phyloP scores from a whole-genome alignment of 106 monocot genomes.

The Cymbidium sinense region DNA sequence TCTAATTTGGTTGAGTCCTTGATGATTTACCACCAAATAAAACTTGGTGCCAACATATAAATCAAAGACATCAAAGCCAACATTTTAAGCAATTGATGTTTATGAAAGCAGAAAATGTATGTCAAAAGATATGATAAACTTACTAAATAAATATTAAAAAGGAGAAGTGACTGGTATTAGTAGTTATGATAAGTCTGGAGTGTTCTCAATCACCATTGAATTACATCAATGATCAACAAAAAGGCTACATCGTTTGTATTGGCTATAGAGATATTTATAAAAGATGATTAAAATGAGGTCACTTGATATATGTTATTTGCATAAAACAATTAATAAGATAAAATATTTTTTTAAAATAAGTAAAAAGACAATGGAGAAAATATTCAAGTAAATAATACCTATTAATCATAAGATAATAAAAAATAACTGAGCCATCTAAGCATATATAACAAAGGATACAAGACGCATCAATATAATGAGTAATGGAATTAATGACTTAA shows the following conservation, averaged over 20 bases:
- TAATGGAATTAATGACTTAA: background rate
- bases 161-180: background rate
- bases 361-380: background rate
- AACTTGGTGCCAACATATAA: background rate
- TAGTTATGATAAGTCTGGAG: background rate
- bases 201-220: background rate
- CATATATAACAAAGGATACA: background rate
- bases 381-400: background rate
- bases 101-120: background rate
- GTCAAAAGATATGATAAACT: background rate
- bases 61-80: background rate
- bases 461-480: background rate
- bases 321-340: background rate
- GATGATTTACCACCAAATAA: background rate
- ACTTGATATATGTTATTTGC: background rate
- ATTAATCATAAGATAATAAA: background rate
- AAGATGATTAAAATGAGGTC: background rate
- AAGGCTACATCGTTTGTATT: background rate
- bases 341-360: background rate
- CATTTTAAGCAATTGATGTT: background rate
- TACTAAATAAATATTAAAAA: background rate
- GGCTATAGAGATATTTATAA: background rate
- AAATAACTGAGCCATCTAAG: background rate
- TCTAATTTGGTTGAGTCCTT: too few species aligned
- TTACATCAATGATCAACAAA: background rate